Conservation (phyloP, 192 early-diverging fungal genomes). For the Entomortierella beljakovae region DNA sequence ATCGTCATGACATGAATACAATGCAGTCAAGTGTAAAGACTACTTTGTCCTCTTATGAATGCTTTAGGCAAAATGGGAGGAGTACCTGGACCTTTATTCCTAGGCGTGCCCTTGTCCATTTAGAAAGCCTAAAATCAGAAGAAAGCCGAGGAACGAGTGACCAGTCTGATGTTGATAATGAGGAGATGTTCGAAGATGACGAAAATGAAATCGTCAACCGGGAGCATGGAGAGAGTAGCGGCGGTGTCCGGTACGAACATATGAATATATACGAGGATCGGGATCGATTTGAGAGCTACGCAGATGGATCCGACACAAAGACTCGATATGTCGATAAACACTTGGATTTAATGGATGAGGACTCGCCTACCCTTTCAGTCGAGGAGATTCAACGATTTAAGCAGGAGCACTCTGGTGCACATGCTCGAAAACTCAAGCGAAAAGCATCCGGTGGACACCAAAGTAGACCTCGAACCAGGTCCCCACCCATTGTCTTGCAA, state of each 20-base stretch:
- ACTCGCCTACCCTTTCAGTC: constrained; percentile 38
- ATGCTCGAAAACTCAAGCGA: constrained; percentile 33
- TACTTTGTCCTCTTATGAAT: constrained; percentile 50
- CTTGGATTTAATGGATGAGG: constrained; percentile 29
- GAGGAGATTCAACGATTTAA: constrained; percentile 52
- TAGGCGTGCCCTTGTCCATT: constrained; percentile 32
- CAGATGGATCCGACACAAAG: constrained; percentile 32
- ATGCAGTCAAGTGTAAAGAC: constrained; percentile 57
- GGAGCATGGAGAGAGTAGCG: constrained; percentile 12
- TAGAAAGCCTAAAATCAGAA: constrained; percentile 47
- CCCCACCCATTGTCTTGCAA: constrained; percentile 34
- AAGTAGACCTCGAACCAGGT: constrained; percentile 37
- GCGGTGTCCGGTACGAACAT: not conserved
- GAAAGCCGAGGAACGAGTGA: constrained; percentile 25
- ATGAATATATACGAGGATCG: constrained; percentile 1
- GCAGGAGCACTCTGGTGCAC: constrained; percentile 36
- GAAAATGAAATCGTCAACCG: constrained; percentile 22
- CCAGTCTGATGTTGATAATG: constrained; percentile 28
- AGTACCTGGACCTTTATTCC: constrained; percentile 51
- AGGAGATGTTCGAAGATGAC: constrained; percentile 30
- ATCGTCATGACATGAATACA: constrained; percentile 48
- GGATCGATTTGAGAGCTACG: not conserved
- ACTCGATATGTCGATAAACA: constrained; percentile 46
- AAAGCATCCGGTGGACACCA: constrained; percentile 35
- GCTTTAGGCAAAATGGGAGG: constrained; percentile 51